A percentile compares a stretch with the other conserved stretches of the same genome.
Conservation (phyloP, 1,139 yeast species). For the Fermentozyma sake region DNA sequence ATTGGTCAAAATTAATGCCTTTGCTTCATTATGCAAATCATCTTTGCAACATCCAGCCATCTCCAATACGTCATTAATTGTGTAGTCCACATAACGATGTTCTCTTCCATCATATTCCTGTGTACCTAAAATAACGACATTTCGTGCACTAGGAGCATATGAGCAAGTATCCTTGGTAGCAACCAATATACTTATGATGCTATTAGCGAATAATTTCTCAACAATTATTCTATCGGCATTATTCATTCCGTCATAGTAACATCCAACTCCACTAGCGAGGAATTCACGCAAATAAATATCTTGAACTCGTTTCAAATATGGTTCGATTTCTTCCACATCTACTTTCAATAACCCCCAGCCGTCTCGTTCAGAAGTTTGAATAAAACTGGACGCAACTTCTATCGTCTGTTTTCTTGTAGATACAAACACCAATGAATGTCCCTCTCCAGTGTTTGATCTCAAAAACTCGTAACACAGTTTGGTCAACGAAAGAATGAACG, state of each 20-base stretch:
- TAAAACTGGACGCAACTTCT: slow-evolving; percentile 46
- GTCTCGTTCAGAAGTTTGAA: slow-evolving; percentile 30
- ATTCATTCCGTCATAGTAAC: slow-evolving; percentile 58
- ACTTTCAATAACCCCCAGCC: slow-evolving; percentile 19
- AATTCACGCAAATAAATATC: slow-evolving; percentile 46
- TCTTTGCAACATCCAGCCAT: slow-evolving; percentile 64
- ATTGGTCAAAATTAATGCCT: slow-evolving; percentile 56
- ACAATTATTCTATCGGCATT: slow-evolving; percentile 50
- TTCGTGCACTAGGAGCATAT: slow-evolving; percentile 48
- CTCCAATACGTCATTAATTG: slow-evolving; percentile 61
- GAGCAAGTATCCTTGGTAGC: slow-evolving; percentile 55
- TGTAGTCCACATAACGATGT: slow-evolving; percentile 64
- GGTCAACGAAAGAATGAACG: slow-evolving; percentile 48
- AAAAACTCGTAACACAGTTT: slow-evolving; percentile 41
- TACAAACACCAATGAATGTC: slow-evolving; percentile 48
- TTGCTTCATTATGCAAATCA: slow-evolving; percentile 17
- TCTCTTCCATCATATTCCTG: slow-evolving; percentile 70
- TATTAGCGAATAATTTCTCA: slow-evolving; percentile 45
- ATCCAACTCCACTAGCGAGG: slow-evolving; percentile 64
- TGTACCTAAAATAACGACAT: slow-evolving; percentile 68
- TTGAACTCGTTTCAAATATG: slow-evolving; percentile 37
- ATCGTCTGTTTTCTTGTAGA: slow-evolving; percentile 54
- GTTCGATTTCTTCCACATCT: slow-evolving; percentile 34
- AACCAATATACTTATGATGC: slow-evolving; percentile 49
- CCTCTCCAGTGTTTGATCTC: slow-evolving; percentile 22